Evolutionary conservation across 2,329 filamentous ascomycete genomes (phyloP), one percentile per base, ranked within the genome.

Genomic region (Aureobasidium melanogenum): DNA sequence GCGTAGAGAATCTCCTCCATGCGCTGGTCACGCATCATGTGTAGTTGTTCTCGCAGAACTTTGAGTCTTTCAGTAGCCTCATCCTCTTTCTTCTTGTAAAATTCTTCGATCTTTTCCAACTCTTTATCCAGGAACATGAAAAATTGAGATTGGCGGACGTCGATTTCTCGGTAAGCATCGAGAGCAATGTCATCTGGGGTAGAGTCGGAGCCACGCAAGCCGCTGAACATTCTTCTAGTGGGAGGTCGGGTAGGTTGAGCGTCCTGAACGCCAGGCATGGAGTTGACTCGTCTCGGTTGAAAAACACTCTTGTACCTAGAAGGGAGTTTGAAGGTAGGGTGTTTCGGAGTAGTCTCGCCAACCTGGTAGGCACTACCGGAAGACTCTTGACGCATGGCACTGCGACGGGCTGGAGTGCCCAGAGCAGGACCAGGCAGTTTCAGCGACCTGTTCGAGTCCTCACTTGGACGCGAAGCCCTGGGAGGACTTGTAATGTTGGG

Each of bases 11-110:
- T 71, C 70, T 97, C 91, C 57, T 87, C 82, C 30, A 90, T 81
- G 24, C 93, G 85, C 15, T 88, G 84, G 71, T 95, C 91, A 47
- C 91, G 84, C 91, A 97, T 96, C 68, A 95, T 88, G 70, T 96
- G 92, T 34, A 99, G 80, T 72, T 99, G 94, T 56, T 91, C 85
- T 44, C 89, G 84, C 50, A 99, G 79, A 4, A 88, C 73, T 0
- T 79, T 76, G 26, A 97, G 77, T 2, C 92, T 84, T 60, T 86
- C 77, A 0, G 85, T 88, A 0, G 93, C 90, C 70, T 97, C 90
- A 30, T 89, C 82, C 71, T 99, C 94, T 71, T 97, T 97, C 66
- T 84, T 77, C 67, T 84, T 86, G 77, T 97, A 97, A 70, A 99
- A 99, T 0, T 79, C 76, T 71, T 99, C 92, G 12, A 99, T 90